These are phyloP conservation scores for Epichloe sp. DNA, from an alignment of 2,329 filamentous ascomycete genomes.

Conservation along the genomic window DNA sequence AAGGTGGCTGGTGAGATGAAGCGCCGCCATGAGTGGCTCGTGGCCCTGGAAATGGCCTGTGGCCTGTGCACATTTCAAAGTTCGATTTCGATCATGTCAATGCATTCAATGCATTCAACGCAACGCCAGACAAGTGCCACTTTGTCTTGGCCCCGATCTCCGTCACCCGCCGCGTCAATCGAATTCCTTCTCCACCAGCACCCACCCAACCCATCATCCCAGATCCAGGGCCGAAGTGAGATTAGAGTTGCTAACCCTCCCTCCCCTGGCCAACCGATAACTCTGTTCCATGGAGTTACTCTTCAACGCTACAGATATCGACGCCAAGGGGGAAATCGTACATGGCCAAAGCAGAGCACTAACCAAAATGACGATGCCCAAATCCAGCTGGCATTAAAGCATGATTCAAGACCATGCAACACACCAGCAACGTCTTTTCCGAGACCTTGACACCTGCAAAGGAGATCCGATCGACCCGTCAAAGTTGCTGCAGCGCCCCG, in stretches of 20 bases:
- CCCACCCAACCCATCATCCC: too few relatives aligned
- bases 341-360: not conserved
- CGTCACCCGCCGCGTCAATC: too few relatives aligned
- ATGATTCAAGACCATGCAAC: not conserved
- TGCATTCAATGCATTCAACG: too few relatives aligned
- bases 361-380: not conserved
- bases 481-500: not conserved
- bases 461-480: not conserved
- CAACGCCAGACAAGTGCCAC: not conserved
- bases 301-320: not conserved
- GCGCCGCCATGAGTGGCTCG: not conserved
- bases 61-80: too few relatives aligned
- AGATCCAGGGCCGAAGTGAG: not conserved
- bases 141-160: too few relatives aligned
- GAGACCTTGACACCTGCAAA: not conserved
- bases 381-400: not conserved
- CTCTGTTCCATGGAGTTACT: not conserved
- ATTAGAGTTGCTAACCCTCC: too few relatives aligned
- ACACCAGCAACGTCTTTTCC: not conserved
- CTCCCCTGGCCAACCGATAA: not conserved
- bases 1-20: constrained; percentile 18
- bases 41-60: not conserved
- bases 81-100: not conserved
- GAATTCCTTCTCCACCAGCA: too few relatives aligned
- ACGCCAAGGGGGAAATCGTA: not conserved